Conservation (phyloP, 148 eudicot species). For the Rhododendron henanense region DNA sequence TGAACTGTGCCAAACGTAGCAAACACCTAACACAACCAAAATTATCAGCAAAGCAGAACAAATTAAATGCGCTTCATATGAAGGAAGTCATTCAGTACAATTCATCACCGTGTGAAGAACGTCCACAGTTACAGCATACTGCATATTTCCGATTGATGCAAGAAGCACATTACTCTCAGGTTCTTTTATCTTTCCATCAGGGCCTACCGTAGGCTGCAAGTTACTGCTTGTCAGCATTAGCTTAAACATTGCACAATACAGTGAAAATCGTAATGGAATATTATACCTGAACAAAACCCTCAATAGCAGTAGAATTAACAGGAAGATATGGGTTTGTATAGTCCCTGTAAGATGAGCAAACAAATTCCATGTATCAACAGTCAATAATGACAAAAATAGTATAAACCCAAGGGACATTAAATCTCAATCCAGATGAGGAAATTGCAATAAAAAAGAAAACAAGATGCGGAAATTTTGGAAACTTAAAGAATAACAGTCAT, state of each 20-base stretch:
- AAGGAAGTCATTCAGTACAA: background rate
- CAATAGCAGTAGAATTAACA: constrained; percentile 77
- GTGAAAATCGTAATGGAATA: background rate
- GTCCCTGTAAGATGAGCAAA: constrained; percentile 49
- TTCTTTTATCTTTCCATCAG: constrained; percentile 65
- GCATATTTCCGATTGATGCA: constrained; percentile 81
- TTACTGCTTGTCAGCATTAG: constrained; percentile 16
- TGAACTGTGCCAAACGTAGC: constrained; percentile 79
- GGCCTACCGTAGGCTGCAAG: constrained; percentile 57
- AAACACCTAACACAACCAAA: constrained; percentile 45
- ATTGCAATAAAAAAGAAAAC: background rate
- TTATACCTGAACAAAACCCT: constrained; percentile 58
- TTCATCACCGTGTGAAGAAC: constrained; percentile 61
- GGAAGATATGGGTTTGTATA: constrained; percentile 92
- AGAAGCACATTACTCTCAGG: constrained; percentile 75
- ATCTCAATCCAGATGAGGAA: background rate
- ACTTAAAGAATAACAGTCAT: background rate
- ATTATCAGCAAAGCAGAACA: background rate
- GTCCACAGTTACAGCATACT: constrained; percentile 77
- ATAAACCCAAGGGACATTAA: background rate
- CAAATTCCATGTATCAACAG: background rate
- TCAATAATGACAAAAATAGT: background rate
- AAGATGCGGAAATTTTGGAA: background rate
- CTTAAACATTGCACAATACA: background rate
- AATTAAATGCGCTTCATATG: background rate